Base-by-base conservation (phyloP, 2,329 filamentous ascomycete species). In the Coniochaeta ligniaria region DNA sequence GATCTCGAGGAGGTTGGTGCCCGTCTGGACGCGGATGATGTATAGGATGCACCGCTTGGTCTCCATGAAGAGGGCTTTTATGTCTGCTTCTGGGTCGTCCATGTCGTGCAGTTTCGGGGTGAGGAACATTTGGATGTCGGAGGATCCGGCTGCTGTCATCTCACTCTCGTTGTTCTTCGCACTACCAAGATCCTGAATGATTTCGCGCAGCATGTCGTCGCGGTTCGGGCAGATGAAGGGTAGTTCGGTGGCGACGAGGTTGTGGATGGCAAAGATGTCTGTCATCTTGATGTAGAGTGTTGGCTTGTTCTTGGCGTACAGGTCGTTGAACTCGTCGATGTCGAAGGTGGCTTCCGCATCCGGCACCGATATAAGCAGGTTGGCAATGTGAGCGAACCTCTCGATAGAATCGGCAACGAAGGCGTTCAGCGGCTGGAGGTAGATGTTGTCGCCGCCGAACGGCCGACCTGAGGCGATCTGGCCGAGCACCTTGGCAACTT, bases 281-380 rank as follows among this genome's bases (percentile, higher is more conserved):
- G 90, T 85, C 85, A 99, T 94, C 78, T 99, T 99, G 79, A 99
- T 96, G 78, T 98, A 99, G n/a, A 99, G 81, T 0, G 94, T 98
- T 7, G 95, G 95, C 75, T 96, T 96, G 65, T 92, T 95, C 73
- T 96, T 93, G 60, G 94, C 91, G 71, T 98, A 98, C 7, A 99
- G 83, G 70, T 99, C 95, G 72, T 97, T 98, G 83, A 95, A 99
- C 73, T 98, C 95, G 71, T 99, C 95, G 72, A 99, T 97, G 73
- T 98, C 93, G 71, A 98, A 99, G 26, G 95, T 95, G 59, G 86
- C 83, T 74, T 99, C 95, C 0, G 92, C 91, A 68, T 95, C 89
- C 16, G 90, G 87, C 14, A 98, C 90, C 14, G 89, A 85, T 66
- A 99, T 91, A 63, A 98, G 75, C 36, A 89, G 85, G 54, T 82